Percentiles rank a stretch among this genome's conserved stretches.
phyloP scores from a whole-genome alignment of 306 rosid genomes.

The Lablab purpureus region DNA sequence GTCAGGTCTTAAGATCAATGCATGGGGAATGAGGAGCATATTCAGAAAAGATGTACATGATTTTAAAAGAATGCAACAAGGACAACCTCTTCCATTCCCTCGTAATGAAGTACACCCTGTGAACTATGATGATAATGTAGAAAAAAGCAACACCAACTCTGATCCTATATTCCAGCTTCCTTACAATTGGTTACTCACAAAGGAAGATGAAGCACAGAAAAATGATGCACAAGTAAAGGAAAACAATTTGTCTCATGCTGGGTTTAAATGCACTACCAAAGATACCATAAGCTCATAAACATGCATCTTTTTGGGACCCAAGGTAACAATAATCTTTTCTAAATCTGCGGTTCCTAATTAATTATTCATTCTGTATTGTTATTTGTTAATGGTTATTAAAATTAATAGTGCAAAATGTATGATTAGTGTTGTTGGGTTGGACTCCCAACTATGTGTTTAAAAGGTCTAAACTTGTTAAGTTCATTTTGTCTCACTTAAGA shows the following conservation, averaged over 20 bases:
- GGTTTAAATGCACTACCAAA: not conserved
- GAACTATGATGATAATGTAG: not conserved
- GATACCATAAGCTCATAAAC: not conserved
- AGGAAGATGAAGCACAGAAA: conserved; percentile 3
- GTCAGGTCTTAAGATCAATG: not conserved
- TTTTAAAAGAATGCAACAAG: not conserved
- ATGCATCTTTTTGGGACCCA: not conserved
- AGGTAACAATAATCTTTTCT: not conserved
- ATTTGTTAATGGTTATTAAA: too few species aligned
- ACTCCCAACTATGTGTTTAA: too few species aligned
- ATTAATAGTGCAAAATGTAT: not conserved
- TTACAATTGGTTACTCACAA: not conserved
- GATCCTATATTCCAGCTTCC: conserved; percentile 13
- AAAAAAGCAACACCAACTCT: not conserved
- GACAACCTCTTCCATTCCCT: not conserved
- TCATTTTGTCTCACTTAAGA: too few species aligned
- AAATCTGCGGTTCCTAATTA: not conserved
- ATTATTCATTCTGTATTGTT: too few species aligned
- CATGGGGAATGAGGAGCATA: not conserved
- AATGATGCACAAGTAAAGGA: not conserved
- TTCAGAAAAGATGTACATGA: not conserved
- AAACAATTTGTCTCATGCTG: not conserved
- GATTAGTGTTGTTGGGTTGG: too few species aligned
- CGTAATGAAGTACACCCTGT: not conserved
- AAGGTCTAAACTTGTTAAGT: too few species aligned